Evolutionary conservation across 805 yeast genomes (phyloP).

Genomic region (Candida namnaoensis): DNA sequence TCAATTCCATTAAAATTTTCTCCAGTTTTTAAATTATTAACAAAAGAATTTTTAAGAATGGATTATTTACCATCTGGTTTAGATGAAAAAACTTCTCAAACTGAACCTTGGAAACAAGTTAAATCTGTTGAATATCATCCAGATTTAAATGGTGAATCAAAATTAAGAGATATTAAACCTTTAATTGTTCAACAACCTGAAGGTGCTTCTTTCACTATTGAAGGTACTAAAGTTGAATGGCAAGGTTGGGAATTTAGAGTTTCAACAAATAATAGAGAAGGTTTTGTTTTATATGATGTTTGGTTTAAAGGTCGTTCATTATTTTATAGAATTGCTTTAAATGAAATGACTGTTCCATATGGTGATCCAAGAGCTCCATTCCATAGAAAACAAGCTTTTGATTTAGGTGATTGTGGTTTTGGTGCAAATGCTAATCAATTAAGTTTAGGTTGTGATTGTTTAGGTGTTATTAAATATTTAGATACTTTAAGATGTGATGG

Average conservation of each 20-base stretch:
- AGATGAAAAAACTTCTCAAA: constrained; percentile 40
- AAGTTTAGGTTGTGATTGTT: constrained; percentile 65
- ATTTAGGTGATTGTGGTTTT: constrained; percentile 72
- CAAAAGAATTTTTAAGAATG: constrained; percentile 51
- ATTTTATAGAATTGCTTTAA: constrained; percentile 55
- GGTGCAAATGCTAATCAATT: constrained; percentile 58
- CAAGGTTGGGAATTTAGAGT: constrained; percentile 73
- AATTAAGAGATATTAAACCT: constrained; percentile 50
- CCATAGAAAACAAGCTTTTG: constrained; percentile 76
- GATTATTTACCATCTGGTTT: constrained; percentile 62
- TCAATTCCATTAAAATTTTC: constrained; percentile 64
- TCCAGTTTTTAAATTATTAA: constrained; percentile 54
- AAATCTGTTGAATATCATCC: constrained; percentile 60
- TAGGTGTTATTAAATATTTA: constrained; percentile 61
- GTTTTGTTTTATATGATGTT: constrained; percentile 59
- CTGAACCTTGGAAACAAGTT: constrained; percentile 48
- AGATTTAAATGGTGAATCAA: constrained; percentile 43
- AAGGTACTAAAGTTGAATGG: constrained; percentile 55
- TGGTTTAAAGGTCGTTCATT: constrained; percentile 63
- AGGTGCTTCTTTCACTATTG: constrained; percentile 56
- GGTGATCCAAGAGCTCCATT: constrained; percentile 72
- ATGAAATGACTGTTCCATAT: constrained; percentile 78
- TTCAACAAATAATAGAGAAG: constrained; percentile 59
- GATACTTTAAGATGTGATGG: constrained; percentile 46
- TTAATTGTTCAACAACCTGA: constrained; percentile 61